Percentiles rank a stretch among this genome's conserved stretches.
Conservation (phyloP, 1,139 yeast genomes). For the Geotrichum europaeum region DNA sequence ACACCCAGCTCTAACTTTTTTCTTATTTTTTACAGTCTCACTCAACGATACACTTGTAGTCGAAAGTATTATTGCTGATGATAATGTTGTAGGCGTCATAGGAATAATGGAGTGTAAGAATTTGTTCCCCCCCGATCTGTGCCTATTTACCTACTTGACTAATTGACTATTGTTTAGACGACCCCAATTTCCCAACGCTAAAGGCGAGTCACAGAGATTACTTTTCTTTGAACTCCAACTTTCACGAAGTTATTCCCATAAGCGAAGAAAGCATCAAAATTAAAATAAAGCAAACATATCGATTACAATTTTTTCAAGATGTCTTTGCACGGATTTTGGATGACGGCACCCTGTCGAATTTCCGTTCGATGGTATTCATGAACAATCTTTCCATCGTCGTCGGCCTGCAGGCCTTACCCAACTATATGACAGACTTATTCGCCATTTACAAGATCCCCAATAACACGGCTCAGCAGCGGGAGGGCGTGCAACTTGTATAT, state of each 20-base stretch:
- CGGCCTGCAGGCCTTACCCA: conserved; percentile 47
- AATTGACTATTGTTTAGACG: conserved; percentile 37
- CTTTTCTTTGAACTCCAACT: conserved; percentile 50
- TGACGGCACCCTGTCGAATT: conserved; percentile 63
- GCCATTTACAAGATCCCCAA: conserved; percentile 40
- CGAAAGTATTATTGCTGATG: conserved; percentile 61
- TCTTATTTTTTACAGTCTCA: conserved; percentile 39
- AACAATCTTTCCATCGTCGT: conserved; percentile 68
- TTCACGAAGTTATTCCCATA: conserved; percentile 68
- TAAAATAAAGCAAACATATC: conserved; percentile 66
- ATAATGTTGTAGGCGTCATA: conserved; percentile 54
- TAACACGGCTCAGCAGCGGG: conserved; percentile 34
- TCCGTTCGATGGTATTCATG: conserved; percentile 58
- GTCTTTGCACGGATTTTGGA: conserved; percentile 76
- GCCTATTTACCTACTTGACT: background rate
- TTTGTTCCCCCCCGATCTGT: background rate
- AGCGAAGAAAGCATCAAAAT: conserved; percentile 44
- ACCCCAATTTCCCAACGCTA: conserved; percentile 70
- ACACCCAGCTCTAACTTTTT: no score
- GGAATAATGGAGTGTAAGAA: conserved; percentile 68
- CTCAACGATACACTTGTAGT: conserved; percentile 66
- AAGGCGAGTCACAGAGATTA: conserved; percentile 76
- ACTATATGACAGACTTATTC: conserved; percentile 49
- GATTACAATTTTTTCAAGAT: conserved; percentile 75
- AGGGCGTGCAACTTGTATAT: conserved; percentile 73